Evolutionary conservation across 2,329 filamentous ascomycete genomes (phyloP), one percentile per base, ranked within the genome.

Genomic region (Sarocladium brachiariae): DNA sequence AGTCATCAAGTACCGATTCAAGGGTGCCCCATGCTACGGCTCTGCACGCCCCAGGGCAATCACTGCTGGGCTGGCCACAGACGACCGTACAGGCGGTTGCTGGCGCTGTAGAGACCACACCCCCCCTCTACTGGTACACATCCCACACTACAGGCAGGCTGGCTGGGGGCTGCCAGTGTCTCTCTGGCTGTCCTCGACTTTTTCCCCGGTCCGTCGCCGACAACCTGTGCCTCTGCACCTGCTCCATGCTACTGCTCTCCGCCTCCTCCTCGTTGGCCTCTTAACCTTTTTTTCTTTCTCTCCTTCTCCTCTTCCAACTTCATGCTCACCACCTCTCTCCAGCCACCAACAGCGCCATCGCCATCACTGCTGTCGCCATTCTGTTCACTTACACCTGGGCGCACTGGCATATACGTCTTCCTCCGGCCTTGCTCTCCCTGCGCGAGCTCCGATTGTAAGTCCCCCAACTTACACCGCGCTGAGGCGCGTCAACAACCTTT

Each of bases 391-490:
- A 43, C 23, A 43, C 39, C 3, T 11, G 39, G 21, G 24, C n/a
- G 21, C 11, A 39, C 16, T 21, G 11, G 14, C 19, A 39, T 39
- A 16, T 16, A 43, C 39, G 27, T 43, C 21, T n/a, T 7, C 4
- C 19, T 43, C 39, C 39, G 21, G 27, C 27, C 39, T 23, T 14
- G 39, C 39, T 25, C 39, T 43, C 13, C 39, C 13, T 23, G 39
- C 39, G 39, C 23, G 21, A 27, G 27, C 39, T 16, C 39, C 39
- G 39, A 43, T 43, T 43, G 43, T 27, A 16, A 47, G n/a, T n/a
- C 7, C n/a, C 43, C 18, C 25, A 34, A 47, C 43, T 47, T 47
- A 47, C 43, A 47, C 43, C 43, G 43, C 25, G 25, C 43, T 31
- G 27, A 47, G 16, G 43, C 43, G 43, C 43, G 43, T 47, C 43